Evolutionary conservation across 1,284 basidiomycete species (phyloP).

Genomic region (Xerocomus nothofagi): DNA sequence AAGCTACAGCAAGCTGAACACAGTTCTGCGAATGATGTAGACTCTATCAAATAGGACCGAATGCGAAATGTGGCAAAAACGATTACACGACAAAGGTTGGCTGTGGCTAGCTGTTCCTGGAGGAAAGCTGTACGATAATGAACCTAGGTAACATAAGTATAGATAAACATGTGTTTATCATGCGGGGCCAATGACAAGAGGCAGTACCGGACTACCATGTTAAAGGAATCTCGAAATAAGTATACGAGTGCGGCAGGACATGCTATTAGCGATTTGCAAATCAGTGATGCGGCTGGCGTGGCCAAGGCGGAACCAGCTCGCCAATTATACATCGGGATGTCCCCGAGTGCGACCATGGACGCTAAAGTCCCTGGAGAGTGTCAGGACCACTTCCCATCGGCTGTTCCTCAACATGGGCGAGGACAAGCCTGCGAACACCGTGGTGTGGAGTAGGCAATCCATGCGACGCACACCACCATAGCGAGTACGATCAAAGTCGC

Average conservation of each 20-base stretch:
- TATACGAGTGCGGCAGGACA: constrained; percentile 2
- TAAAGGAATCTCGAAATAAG: not conserved
- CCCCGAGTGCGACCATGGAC: constrained; percentile 3
- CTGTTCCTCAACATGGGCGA: constrained; percentile 36
- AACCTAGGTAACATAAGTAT: constrained; percentile 13
- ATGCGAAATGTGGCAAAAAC: not conserved
- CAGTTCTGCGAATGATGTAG: not conserved
- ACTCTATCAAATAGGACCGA: not conserved
- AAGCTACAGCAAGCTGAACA: constrained; percentile 11
- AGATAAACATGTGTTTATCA: not conserved
- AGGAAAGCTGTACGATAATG: constrained; percentile 3
- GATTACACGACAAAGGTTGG: not conserved
- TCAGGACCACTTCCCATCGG: constrained; percentile 44
- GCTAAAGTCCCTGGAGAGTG: constrained; percentile 37
- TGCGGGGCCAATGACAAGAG: not conserved
- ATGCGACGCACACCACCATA: constrained; percentile 44
- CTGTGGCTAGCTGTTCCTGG: constrained; percentile 4
- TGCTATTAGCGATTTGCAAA: constrained; percentile 9
- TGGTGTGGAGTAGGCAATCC: constrained; percentile 49
- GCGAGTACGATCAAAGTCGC: constrained; percentile 35
- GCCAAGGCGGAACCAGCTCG: not conserved
- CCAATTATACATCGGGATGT: not conserved
- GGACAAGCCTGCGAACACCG: constrained; percentile 51
- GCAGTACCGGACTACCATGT: constrained; percentile 17
- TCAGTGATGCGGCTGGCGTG: not conserved